phyloP scores from a whole-genome alignment of 1,284 basidiomycete genomes.

The Vanrija pseudolonga region DNA sequence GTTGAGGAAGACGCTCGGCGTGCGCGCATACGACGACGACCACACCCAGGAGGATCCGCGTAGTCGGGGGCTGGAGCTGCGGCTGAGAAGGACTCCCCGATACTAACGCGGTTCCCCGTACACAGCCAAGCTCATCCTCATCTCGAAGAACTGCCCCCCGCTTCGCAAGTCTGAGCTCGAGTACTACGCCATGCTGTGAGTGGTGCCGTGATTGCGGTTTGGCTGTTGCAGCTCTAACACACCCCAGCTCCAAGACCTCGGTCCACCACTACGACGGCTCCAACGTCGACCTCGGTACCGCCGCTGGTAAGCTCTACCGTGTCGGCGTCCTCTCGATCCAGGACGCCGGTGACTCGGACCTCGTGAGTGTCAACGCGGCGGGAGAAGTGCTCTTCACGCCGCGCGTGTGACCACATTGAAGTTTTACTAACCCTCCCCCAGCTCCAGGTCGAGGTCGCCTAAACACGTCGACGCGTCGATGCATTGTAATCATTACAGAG shows the following conservation, averaged over 20 bases:
- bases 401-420: too few relatives aligned
- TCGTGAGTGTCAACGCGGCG: slow-evolving; percentile 51
- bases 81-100: slow-evolving; percentile 91
- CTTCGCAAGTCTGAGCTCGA: slow-evolving; percentile 99
- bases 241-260: slow-evolving; percentile 72
- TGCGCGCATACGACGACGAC: not conserved
- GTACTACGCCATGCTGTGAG: slow-evolving; percentile 96
- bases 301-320: slow-evolving; percentile 98
- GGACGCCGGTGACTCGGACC: slow-evolving; percentile 96
- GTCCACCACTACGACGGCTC: slow-evolving; percentile 97
- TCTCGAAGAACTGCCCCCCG: slow-evolving; percentile 98
- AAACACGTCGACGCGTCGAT: slow-evolving; percentile 21
- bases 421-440: slow-evolving; percentile 6
- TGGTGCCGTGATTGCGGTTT: slow-evolving; percentile 9
- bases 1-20: not conserved
- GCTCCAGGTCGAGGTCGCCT: slow-evolving; percentile 44
- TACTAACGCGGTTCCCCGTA: slow-evolving; percentile 50
- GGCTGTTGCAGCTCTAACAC: not conserved
- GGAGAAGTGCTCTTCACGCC: not conserved
- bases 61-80: slow-evolving; percentile 7
- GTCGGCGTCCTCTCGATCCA: slow-evolving; percentile 98
- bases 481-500: slow-evolving; percentile 36
- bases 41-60: not conserved
- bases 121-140: slow-evolving; percentile 95
- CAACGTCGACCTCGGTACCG: slow-evolving; percentile 97